These are phyloP conservation scores for Kodamaea arcana DNA, from an alignment of 1,139 yeast genomes.

Conservation along the genomic window DNA sequence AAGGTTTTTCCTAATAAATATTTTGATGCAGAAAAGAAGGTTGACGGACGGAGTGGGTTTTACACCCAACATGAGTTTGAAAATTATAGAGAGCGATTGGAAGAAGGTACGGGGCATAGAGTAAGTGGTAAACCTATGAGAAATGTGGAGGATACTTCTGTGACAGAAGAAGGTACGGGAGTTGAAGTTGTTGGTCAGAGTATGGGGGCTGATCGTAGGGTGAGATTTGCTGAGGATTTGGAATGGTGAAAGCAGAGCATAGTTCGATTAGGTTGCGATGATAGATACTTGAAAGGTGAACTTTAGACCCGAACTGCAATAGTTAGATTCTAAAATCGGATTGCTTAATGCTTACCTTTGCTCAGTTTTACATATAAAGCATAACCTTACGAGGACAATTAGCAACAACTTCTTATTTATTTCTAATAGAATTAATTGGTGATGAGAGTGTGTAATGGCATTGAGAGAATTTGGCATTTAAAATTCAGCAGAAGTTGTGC, in stretches of 20 bases:
- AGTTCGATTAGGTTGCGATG: neutral
- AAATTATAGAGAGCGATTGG: constrained; percentile 13
- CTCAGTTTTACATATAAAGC: too few relatives aligned
- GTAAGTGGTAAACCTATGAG: too few relatives aligned
- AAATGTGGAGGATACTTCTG: neutral
- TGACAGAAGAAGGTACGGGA: constrained; percentile 9
- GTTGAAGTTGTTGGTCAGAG: constrained; percentile 15
- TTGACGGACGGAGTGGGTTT: constrained; percentile 21
- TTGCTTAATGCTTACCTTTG: too few relatives aligned
- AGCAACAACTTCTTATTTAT: too few relatives aligned
- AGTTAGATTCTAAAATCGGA: too few relatives aligned
- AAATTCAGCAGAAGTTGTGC: too few relatives aligned
- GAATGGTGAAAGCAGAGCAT: constrained; percentile 39
- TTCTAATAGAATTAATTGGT: too few relatives aligned
- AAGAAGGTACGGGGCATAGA: neutral
- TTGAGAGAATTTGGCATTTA: too few relatives aligned
- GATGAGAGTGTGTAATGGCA: too few relatives aligned
- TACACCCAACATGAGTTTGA: constrained; percentile 30
- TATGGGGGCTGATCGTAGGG: constrained; percentile 16
- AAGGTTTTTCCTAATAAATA: constrained; percentile 36
- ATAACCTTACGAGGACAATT: too few relatives aligned
- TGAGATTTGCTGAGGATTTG: constrained; percentile 50
- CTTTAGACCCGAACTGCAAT: too few relatives aligned
- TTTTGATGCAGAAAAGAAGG: constrained; percentile 5
- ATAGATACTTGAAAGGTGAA: too few relatives aligned